Conservation (phyloP, 805 yeast genomes). For the Schizosaccharomyces lindneri region DNA sequence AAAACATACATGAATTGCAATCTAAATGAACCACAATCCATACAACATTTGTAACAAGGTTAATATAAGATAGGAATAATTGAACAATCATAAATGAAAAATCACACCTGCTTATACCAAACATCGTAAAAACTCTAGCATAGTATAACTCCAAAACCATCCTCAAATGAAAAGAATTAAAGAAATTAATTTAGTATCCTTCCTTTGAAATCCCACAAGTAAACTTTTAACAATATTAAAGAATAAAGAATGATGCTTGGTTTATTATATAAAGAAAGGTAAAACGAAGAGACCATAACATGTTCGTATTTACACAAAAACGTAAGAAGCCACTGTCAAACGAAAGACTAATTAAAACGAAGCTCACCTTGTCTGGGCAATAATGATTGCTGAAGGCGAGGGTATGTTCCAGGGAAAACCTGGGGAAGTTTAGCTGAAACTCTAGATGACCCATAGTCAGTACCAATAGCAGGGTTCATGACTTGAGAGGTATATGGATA, state of each 20-base stretch:
- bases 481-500: not conserved
- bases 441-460: not conserved
- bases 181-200: not conserved
- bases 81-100: too few relatives aligned
- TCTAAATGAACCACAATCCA: constrained; percentile 9
- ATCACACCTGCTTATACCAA: too few relatives aligned
- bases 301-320: not conserved
- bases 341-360: not conserved
- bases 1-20: constrained; percentile 17
- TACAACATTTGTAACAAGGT: too few relatives aligned
- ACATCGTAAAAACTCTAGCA: too few relatives aligned
- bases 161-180: not conserved
- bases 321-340: not conserved
- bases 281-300: not conserved
- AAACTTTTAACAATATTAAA: not conserved
- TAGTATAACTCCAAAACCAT: too few relatives aligned
- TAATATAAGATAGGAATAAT: too few relatives aligned
- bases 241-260: not conserved
- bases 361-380: not conserved
- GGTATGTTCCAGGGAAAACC: not conserved
- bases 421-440: not conserved
- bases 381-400: not conserved
- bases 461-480: not conserved
- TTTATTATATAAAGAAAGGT: too few relatives aligned
- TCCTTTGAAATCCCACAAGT: not conserved